phyloP scores from a whole-genome alignment of 2,329 filamentous ascomycete genomes.

The Elsinoe fawcettii region DNA sequence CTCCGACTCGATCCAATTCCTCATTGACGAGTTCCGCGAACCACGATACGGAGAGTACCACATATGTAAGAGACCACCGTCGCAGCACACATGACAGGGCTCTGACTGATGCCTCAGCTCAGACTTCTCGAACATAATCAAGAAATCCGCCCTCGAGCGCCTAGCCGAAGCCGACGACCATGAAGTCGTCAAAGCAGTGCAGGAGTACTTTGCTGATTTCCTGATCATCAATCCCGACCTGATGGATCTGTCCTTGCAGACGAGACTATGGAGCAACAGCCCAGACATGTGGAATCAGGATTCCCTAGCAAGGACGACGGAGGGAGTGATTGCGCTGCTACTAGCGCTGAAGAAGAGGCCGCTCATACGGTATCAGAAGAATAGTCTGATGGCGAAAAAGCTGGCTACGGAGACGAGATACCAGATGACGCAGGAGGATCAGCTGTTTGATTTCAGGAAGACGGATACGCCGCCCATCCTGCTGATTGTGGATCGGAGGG shows the following conservation, averaged over 20 bases:
- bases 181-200: slow-evolving; percentile 86
- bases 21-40: slow-evolving; percentile 91
- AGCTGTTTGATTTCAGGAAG: slow-evolving; percentile 91
- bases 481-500: slow-evolving; percentile 79
- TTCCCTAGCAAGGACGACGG: slow-evolving; percentile 74
- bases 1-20: slow-evolving; percentile 80
- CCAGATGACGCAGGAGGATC: slow-evolving; percentile 88
- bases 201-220: slow-evolving; percentile 96
- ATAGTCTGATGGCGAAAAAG: slow-evolving; percentile 83
- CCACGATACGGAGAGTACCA: slow-evolving; percentile 98
- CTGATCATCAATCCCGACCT: slow-evolving; percentile 91
- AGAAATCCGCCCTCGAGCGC: slow-evolving; percentile 89
- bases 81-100: slow-evolving; percentile 18
- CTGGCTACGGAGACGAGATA: slow-evolving; percentile 88
- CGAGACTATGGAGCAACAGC: slow-evolving; percentile 70
- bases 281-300: slow-evolving; percentile 90
- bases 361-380: slow-evolving; percentile 85
- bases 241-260: slow-evolving; percentile 68
- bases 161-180: slow-evolving; percentile 95
- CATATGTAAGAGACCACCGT: slow-evolving; percentile 48
- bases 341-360: slow-evolving; percentile 94
- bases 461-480: slow-evolving; percentile 91
- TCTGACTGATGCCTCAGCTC: slow-evolving; percentile 27
- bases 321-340: slow-evolving; percentile 76
- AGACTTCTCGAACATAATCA: slow-evolving; percentile 94